These are phyloP conservation scores for grape (Vitis vinifera) DNA, from an alignment of 164 flowering plant species.

Conservation along the genomic window DNA sequence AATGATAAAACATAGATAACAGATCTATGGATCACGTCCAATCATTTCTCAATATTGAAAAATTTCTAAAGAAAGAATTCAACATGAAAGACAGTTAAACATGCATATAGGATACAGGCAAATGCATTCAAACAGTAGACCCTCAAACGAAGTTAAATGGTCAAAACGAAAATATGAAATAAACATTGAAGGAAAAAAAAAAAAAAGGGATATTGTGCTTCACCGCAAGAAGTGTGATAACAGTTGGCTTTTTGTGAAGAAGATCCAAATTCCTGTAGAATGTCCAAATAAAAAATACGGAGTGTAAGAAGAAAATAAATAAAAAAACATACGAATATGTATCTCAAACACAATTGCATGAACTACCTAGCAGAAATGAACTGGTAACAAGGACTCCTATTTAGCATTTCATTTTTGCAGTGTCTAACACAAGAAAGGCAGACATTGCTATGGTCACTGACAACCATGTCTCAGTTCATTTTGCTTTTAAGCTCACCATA, in stretches of 20 bases:
- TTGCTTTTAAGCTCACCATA: not conserved
- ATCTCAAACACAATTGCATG: not conserved
- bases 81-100: too few relatives aligned
- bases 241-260: conserved; percentile 47
- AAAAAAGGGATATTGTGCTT: conserved; percentile 7
- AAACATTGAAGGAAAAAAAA: not conserved
- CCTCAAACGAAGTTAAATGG: too few relatives aligned
- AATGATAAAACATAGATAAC: too few relatives aligned
- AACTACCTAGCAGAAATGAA: too few relatives aligned
- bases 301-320: not conserved
- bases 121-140: too few relatives aligned
- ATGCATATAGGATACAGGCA: too few relatives aligned
- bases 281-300: not conserved
- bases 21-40: too few relatives aligned
- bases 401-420: too few relatives aligned
- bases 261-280: conserved; percentile 69
- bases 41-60: too few relatives aligned
- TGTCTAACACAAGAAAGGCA: not conserved
- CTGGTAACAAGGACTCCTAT: too few relatives aligned
- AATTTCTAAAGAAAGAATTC: too few relatives aligned
- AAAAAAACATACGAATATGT: not conserved
- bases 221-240: conserved; percentile 72
- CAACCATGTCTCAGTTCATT: conserved; percentile 1
- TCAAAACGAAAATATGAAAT: not conserved
- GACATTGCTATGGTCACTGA: not conserved